Conservation (phyloP, 106 monocot species). For the Alisma plantagoaquatica region DNA sequence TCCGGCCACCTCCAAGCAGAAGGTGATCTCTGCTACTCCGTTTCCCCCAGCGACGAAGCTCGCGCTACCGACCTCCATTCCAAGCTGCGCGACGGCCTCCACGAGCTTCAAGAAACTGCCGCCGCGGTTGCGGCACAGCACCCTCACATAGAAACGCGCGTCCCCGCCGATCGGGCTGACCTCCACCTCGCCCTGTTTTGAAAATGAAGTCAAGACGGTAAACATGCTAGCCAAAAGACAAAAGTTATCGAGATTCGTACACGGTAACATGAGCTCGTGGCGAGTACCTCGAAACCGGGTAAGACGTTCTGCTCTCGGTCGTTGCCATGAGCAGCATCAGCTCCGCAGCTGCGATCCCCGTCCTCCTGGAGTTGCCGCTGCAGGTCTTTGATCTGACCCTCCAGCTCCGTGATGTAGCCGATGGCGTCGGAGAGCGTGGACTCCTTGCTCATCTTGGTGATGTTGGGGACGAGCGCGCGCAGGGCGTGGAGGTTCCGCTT, state of each 20-base stretch:
- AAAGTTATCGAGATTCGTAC: too few relatives aligned
- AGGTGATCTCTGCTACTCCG: not conserved
- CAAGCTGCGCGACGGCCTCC: constrained; percentile 2
- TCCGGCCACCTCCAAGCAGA: not conserved
- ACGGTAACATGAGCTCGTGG: too few relatives aligned
- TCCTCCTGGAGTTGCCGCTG: constrained; percentile 32
- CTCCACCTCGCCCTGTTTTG: constrained; percentile 8
- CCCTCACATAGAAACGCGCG: not conserved
- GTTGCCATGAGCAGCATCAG: constrained; percentile 26
- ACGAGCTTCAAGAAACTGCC: not conserved
- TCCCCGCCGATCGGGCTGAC: constrained; percentile 1
- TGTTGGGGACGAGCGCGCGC: constrained; percentile 75
- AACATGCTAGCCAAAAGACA: not conserved
- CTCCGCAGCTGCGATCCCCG: constrained; percentile 17
- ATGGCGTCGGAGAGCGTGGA: constrained; percentile 68
- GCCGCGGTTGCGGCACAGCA: not conserved
- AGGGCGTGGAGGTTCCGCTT: constrained; percentile 49
- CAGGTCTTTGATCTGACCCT: constrained; percentile 38
- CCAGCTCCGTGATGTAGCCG: constrained; percentile 54
- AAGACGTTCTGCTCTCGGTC: not conserved
- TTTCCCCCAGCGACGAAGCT: not conserved
- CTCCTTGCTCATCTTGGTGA: constrained; percentile 99
- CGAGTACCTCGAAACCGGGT: not conserved
- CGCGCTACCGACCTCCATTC: not conserved
- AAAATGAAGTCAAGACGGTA: not conserved